Base-by-base conservation (phyloP, 2,329 filamentous ascomycete species). In the Byssochlamys sp. region DNA sequence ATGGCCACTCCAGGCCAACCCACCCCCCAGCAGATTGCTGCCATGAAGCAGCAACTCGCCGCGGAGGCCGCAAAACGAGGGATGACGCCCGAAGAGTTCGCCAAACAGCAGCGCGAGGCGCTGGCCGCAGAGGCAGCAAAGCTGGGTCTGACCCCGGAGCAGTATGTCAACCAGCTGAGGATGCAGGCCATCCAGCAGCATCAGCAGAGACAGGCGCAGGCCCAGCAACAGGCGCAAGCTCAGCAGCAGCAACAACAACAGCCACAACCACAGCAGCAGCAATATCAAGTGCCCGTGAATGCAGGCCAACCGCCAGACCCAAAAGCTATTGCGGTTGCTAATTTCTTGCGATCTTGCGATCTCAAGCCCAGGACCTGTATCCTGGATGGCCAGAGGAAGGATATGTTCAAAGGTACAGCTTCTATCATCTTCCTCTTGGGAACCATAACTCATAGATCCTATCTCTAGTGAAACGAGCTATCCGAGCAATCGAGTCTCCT, bases 341-440 rank as follows among this genome's bases (percentile, higher is more conserved):
- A 90, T 68, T 99, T 95, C 76, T 78, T 99, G 59, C 85, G 86
- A 65, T 75, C 82, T 58, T 91, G 96, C 76, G 84, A 94, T 59
- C 77, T 99, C 63, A 99, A 99, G 81, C 81, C 84, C 19, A 82
- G 94, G 62, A 96, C 91, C 19, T 92, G 89, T 72, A 95, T 99
- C 62, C 83, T 97, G 63, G 91, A 96, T 64, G 94, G 94, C 67
- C 91, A 96, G 80, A 84, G 94, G 68, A 97, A 96, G 77, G 92
- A 99, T 64, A 95, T 99, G 89, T 97, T 99, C 76, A 88, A 87
- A 81, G 91, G 90, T 92, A 79, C n/a, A 19, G 4, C n/a, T 45
- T 14, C 3, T 14, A 9, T 19, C 11, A 26, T 28, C 12, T 11
- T 28, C 19, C 14, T 33, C 29, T 35, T 12, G 51, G 52, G 9